Percentiles rank a stretch among this genome's conserved stretches.
phyloP scores from a whole-genome alignment of 148 eudicot genomes.

The Salicornia ramosissima region DNA sequence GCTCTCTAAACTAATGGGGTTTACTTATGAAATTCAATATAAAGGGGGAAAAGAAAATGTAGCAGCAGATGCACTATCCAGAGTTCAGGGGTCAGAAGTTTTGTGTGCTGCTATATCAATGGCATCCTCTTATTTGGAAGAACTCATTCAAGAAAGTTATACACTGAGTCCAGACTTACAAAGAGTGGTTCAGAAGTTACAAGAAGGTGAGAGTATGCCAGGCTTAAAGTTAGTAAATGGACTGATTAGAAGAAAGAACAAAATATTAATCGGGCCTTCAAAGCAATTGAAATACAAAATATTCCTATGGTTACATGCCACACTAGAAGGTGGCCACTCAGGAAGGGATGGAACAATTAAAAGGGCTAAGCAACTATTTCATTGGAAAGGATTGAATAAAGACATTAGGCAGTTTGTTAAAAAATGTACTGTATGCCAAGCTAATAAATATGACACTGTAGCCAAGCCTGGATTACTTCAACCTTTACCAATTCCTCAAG shows the following conservation, averaged over 20 bases:
- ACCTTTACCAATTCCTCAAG: too few species aligned
- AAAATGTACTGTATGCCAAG: background rate
- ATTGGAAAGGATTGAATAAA: too few species aligned
- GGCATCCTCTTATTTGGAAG: background rate
- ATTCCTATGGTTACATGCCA: too few species aligned
- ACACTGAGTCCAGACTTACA: background rate
- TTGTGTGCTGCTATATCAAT: background rate
- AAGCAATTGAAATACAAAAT: too few species aligned
- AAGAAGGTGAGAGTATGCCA: too few species aligned
- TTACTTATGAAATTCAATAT: background rate
- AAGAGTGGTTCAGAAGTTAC: too few species aligned
- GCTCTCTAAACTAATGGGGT: constrained; percentile 7
- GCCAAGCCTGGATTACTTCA: background rate
- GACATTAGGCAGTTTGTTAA: background rate
- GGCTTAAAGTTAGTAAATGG: too few species aligned
- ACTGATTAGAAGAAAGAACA: too few species aligned
- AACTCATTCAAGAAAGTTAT: background rate
- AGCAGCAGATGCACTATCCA: constrained; percentile 10
- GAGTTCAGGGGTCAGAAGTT: background rate
- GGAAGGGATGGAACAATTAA: too few species aligned
- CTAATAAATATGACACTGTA: background rate
- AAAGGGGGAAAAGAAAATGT: background rate
- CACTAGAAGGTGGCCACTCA: too few species aligned
- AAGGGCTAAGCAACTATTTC: too few species aligned
- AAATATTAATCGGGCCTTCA: too few species aligned